Evolutionary conservation across 768 basidiomycete genomes (phyloP), one percentile per base, ranked within the genome.

Genomic region (Lanmaoa pseudosensibilis): DNA sequence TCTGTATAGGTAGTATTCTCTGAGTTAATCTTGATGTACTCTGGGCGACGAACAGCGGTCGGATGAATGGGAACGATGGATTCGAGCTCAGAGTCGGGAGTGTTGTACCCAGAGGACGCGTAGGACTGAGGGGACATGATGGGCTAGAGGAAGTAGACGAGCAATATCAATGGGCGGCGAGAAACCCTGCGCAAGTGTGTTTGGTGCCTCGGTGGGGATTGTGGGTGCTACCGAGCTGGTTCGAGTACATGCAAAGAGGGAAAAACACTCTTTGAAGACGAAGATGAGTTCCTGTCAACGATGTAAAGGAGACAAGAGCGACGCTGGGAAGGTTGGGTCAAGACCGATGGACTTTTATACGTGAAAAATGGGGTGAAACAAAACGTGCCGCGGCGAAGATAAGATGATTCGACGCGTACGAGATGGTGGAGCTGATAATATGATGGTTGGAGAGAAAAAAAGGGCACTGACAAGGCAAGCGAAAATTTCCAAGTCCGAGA

Each of bases 211-310:
- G 82, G 79, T 90, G 83, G 66, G 83, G 81, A 78, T 95, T 95
- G 79, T 95, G 93, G 64, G 84, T 78, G 75, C 88, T 90, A 75
- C 88, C 86, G 65, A 94, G 88, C 74, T 88, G 87, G 90, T 95
- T 94, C 62, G 90, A 92, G 90, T 87, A 96, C 93, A 94, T 94
- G 83, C 88, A 92, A 79, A 65, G 70, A 68, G 68, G 76, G 77
- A 73, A 78, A 12, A 71, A 58, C 49, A 63, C 71, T 61, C 67
- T 56, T 57, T 52, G 62, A 52, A 55, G 55, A 58, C 39, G 57
- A 57, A 38, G 60, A 51, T 15, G 57, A 7, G 38, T 34, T 43
- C 21, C 38, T 21, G 46, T 45, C 47, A 25, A 60, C 23, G 27
- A 50, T 34, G 25, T 10, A 19, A 13, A 41, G 27, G 50, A 23